Base-by-base conservation (phyloP, 1,284 basidiomycete species). In the Wallemia hederae region DNA sequence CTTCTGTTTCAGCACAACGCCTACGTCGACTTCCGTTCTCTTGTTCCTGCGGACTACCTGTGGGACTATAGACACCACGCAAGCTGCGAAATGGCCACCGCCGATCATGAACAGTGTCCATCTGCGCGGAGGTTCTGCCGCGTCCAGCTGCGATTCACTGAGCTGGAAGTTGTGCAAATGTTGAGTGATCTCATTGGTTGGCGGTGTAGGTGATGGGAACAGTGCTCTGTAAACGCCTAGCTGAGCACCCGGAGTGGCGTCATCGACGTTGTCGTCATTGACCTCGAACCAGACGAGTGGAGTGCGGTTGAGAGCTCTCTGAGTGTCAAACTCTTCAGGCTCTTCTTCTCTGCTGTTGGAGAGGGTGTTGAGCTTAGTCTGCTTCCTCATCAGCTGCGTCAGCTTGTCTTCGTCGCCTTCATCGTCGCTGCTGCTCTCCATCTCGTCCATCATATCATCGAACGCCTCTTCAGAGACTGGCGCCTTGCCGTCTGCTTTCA, bases 31-130 rank as follows among this genome's bases (percentile, higher is more conserved):
- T 71, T 72, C 72, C 14, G 70, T 69, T 57, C 75, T 75, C 65
- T 79, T 81, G 63, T 79, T 77, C 63, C 74, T 79, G 66, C 74
- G 77, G 60, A 73, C 75, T 31, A 68, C 67, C 72, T 62, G 55
- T 1, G 74, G 74, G 27, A 62, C 75, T 67, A 68, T 76, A 63
- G 64, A 75, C 69, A 89, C 82, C 27, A 97, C 77, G 61, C 88
- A 83, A 17, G 89, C 91, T 7, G 92, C 91, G 72, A 98, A 98
- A 71, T 98, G 91, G 15, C 92, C 92, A 3, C 94, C 91, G 0
- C 92, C 92, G 55, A 86, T 81, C 86, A 97, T 91, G 67, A 97
- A 83, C 74, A 97, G 71, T 0, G 89, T 87, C 83, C 91, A 92
- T 62, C 80, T 83, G 22, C 89, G 75, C 31, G 39, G 39, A 15